Base-by-base conservation (phyloP, 345 rosid species). In the Acer campestre region DNA sequence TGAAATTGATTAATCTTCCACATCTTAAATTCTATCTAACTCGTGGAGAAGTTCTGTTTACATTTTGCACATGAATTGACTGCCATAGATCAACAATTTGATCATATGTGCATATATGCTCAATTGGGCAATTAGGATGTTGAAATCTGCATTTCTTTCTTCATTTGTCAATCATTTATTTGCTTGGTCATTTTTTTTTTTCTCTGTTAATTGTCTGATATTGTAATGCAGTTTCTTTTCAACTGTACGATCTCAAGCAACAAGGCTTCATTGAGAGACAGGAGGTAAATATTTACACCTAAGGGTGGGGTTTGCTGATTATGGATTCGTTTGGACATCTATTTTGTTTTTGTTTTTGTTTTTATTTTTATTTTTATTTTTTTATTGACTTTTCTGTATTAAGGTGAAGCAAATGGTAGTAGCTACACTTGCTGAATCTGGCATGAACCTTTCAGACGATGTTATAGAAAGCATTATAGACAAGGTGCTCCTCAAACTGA, bases 361-460 rank as follows among this genome's bases (percentile, higher is more conserved):
- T n/a, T n/a, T n/a, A n/a, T n/a, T n/a, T n/a, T n/a, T n/a, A n/a
- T n/a, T n/a, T n/a, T n/a, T n/a, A n/a, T n/a, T 44, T 13, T 35
- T 6, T 71, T 16, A 63, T 49, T 18, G 8, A 25, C 13, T 14
- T 58, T 78, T 49, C 10, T 35, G 13, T 77, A n/a, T 75, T 16
- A 29, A 94, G 99, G 97, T 96, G 77, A 96, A 96, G 83, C 99
- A 97, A 97, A 97, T 97, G 99, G 98, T 97, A 51, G 99, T 97
- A 3, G 99, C 99, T 75, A 97, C 99, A 0, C 98, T 94, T 74
- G 98, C 99, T 6, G 99, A 97, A 80, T 94, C 99, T 10, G 98
- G 99, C 72, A 97, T 97, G 99, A 97, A 97, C 83, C 90, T 97
- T 79, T 89, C 89, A 2, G 98, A 94, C 77, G 94, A 86, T 75